A percentile compares a stretch with the other conserved stretches of the same genome.
Evolutionary conservation across 352 stramenopile species (phyloP).

Genomic region (Peronospora destructor): DNA sequence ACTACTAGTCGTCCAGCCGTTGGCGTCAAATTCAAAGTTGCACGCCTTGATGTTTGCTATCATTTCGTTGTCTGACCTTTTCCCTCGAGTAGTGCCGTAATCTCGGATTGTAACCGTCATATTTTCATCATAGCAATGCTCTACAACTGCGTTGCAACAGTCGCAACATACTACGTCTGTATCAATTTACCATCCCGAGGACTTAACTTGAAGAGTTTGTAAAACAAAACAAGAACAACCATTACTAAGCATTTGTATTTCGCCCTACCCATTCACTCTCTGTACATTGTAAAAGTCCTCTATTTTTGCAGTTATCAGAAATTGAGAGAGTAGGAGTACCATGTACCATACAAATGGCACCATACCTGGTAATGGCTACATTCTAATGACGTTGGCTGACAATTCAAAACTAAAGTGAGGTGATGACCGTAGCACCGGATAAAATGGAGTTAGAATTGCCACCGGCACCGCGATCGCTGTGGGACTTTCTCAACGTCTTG

Average conservation of each 20-base stretch:
- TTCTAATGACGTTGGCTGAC: too few relatives aligned
- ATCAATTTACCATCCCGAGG: constrained; percentile 26
- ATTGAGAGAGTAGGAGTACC: not conserved
- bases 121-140: constrained; percentile 80
- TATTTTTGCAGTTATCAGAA: constrained; percentile 5
- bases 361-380: not conserved
- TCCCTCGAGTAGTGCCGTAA: constrained; percentile 53
- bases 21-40: constrained; percentile 66
- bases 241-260: constrained; percentile 12
- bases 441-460: constrained; percentile 19
- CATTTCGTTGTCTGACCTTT: constrained; percentile 74
- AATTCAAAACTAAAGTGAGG: constrained; percentile 1
- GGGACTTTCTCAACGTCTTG: constrained; percentile 48
- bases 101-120: constrained; percentile 68
- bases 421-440: not conserved
- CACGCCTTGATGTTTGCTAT: constrained; percentile 75
- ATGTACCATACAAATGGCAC: not conserved
- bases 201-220: constrained; percentile 6
- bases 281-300: constrained; percentile 7
- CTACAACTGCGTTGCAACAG: constrained; percentile 43
- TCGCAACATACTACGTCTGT: constrained; percentile 62
- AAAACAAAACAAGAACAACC: constrained; percentile 2
- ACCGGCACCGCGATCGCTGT: constrained; percentile 34
- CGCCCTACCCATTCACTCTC: constrained; percentile 12
- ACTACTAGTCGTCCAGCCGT: constrained; percentile 61